Base-by-base conservation (phyloP, 2,329 filamentous ascomycete species). In the Calonectria crousiana region DNA sequence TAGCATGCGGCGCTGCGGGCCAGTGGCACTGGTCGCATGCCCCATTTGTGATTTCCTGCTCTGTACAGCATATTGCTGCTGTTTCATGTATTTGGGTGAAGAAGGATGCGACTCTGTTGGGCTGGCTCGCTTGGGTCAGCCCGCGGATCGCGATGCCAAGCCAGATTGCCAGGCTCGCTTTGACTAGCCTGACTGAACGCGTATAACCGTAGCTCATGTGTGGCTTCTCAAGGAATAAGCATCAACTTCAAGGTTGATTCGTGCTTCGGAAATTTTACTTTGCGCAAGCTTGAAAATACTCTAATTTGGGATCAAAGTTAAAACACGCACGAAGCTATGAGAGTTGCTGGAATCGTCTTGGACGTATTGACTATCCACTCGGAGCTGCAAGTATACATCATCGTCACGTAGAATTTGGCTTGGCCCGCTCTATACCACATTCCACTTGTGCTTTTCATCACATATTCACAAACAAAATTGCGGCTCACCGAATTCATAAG, bases 201-300 rank as follows among this genome's bases (percentile, higher is more conserved):
- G 41, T 44, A 44, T 44, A 20, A 18, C 6, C 18, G 18, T 44
- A 53, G 26, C 13, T 32, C 11, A 16, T 52, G 13, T 16, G n/a
- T 26, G 23, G n/a, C 5, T 58, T 4, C 20, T 16, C 11, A 26
- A 38, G n/a, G 56, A 60, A 38, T 60, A 62, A 62, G 56, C 56
- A 62, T 62, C 36, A 62, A 18, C 30, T 18, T 62, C 56, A 62
- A 62, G 34, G 56, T 62, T 62, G 56, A 41, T 62, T 56, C 18
- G 20, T 18, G 14, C 44, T 47, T 62, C 23, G 36, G 56, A 13
- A 38, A 38, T 10, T 41, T 62, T 56, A 26, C 56, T 28, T 41
- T 28, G 23, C 28, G 56, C 34, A 62, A 62, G 56, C 56, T 60
- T 60, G 32, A 38, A 26, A 60, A 60, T 60, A n/a, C 32, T 36